Evolutionary conservation across 1,139 yeast genomes (phyloP), one percentile per base, ranked within the genome.

Genomic region (Zygotorulaspora mrakii): DNA sequence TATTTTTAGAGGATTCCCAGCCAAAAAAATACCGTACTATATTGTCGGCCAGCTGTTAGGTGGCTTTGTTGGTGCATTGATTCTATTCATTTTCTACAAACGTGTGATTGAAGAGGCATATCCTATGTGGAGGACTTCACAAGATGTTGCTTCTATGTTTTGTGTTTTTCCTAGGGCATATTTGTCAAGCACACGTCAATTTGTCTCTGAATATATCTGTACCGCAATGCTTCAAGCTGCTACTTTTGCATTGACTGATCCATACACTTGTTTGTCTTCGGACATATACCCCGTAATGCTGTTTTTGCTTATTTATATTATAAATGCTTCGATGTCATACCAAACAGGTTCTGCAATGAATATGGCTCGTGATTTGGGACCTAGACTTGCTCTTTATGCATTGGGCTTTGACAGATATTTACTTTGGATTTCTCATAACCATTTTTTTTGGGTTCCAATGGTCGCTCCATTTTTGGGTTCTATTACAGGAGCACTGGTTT

Each of bases 271-370:
- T 42, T 61, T 73, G 26, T 61, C 74, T 7, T 66, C 72, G 8
- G 65, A 65, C 41, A 50, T 68, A 38, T 72, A 70, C 55, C 76
- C 77, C 22, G 50, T 71, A 36, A 65, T 68, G 54, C 51, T 72
- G 27, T 69, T 69, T 49, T 52, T 72, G 36, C 55, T 71, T 40
- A 68, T 71, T 41, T 68, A 61, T 42, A 66, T 67, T 33, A 55
- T 72, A 35, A 76, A 74, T 52, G 65, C 73, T 12, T 55, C 71
- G 13, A 62, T 68, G 42, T 73, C 75, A 35, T 70, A 65, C 58
- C 73, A 70, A 54, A 73, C 77, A 17, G 77, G 76, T 25, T 70
- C 71, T 50, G 77, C 76, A 33, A 59, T 73, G 49, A 73, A 73
- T 57, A 59, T 69, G 46, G 77, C 77, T 17, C 70, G 78, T 61